phyloP scores from a whole-genome alignment of 768 basidiomycete genomes.

The Serendipita vermifera region DNA sequence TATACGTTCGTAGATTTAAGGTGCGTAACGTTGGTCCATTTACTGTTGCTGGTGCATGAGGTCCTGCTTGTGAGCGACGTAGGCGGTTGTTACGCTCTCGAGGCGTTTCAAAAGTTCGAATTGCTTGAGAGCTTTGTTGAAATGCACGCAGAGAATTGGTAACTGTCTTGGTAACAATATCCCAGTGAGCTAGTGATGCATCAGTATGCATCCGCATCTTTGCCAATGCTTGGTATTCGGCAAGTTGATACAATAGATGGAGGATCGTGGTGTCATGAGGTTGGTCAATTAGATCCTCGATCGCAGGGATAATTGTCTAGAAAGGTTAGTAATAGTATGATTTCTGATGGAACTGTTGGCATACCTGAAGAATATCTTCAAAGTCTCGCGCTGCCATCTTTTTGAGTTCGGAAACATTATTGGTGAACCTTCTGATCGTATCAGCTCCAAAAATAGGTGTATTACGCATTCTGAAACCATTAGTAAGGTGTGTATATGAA shows the following conservation, averaged over 20 bases:
- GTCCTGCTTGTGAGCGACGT: neutral
- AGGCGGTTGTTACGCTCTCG: slow-evolving; percentile 21
- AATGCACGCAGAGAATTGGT: slow-evolving; percentile 19
- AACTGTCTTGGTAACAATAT: slow-evolving; percentile 16
- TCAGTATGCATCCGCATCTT: slow-evolving; percentile 12
- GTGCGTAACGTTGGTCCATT: slow-evolving; percentile 9
- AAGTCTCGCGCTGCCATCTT: slow-evolving; percentile 11
- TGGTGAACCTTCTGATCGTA: slow-evolving; percentile 10
- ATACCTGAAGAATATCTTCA: slow-evolving; percentile 10
- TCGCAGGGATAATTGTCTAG: neutral
- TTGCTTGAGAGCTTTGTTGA: slow-evolving; percentile 14
- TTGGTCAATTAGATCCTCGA: slow-evolving; percentile 3
- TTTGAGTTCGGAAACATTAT: slow-evolving; percentile 8
- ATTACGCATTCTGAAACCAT: slow-evolving; percentile 9
- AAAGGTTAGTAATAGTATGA: neutral
- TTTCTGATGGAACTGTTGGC: neutral
- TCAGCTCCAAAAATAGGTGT: slow-evolving; percentile 10
- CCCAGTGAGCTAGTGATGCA: slow-evolving; percentile 16
- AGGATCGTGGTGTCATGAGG: neutral
- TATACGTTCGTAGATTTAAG: slow-evolving; percentile 25
- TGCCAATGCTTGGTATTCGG: slow-evolving; percentile 11
- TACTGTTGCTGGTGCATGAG: neutral
- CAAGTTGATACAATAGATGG: neutral
- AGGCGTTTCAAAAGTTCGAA: slow-evolving; percentile 24
- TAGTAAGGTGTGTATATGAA: slow-evolving; percentile 12